Evolutionary conservation across 106 monocot species (phyloP), one percentile per base, ranked within the genome.

Genomic region (Cymbidium sinense): DNA sequence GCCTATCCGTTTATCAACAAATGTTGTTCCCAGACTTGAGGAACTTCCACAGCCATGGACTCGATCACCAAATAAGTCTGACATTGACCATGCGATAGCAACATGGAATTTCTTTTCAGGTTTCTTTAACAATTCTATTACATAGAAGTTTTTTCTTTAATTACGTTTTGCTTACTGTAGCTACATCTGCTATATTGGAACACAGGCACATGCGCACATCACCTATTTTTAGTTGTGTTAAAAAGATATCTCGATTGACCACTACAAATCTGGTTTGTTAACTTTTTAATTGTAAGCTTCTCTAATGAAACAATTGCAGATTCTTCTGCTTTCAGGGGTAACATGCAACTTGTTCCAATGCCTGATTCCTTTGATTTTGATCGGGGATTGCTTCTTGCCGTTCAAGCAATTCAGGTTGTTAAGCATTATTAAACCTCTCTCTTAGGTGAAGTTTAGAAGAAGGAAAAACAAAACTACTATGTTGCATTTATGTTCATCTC

Each of bases 371-470:
- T 88, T 88, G 92, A 92, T 78, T 78, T 98, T 77, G 98, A 98
- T 76, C 89, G 98, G 79, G 98, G 98, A 3, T 88, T 98, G 76
- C 90, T 98, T 73, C 90, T 94, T 76, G 86, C 98, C 39, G 94
- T 98, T 72, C 98, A 98, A 87, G 98, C 92, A 81, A 94, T 94
- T 83, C 98, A 98, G 90, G 98, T 89, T 62, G 43, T 71, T 79
- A 27, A 43, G 25, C 9, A 71, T 9, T 71, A 44, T 28, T 27
- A 74, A 74, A 44, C 27, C 19, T 44, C 7, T 74, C 27, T 17
- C 1, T 43, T 23, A 34, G 44, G 27, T 74, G 28, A 43, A 9
- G 12, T 43, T 1, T 41, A 29, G 20, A 47, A 29, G 20, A 47
- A 43, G 2, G 34, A 71, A 71, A 20, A 34, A 71, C 31, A 5